A percentile compares a stretch with the other conserved stretches of the same genome.
Conservation (phyloP, 345 rosid genomes). For the Dipteronia dyeriana region DNA sequence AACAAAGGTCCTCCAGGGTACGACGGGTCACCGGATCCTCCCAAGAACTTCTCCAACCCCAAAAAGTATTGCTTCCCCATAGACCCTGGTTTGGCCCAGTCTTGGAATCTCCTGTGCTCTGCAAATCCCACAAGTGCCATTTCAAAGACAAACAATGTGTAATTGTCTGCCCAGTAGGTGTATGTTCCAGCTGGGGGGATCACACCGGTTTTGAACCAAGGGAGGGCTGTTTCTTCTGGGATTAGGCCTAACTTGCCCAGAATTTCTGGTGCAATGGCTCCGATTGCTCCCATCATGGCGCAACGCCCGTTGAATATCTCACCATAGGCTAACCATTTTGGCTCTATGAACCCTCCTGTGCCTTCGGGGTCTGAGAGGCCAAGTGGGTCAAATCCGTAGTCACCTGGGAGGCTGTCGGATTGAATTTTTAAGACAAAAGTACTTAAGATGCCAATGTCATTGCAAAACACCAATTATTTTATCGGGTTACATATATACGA, state of each 20-base stretch:
- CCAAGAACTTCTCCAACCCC: constrained; percentile 77
- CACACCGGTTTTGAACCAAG: constrained; percentile 97
- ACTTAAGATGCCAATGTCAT: background rate
- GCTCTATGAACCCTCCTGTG: constrained; percentile 94
- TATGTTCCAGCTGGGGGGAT: constrained; percentile 97
- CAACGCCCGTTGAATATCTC: constrained; percentile 84
- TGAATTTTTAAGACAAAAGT: background rate
- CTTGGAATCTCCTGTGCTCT: constrained; percentile 94
- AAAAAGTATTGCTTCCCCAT: constrained; percentile 93
- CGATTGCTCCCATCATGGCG: constrained; percentile 85
- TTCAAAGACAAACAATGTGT: constrained; percentile 85
- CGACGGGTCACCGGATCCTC: constrained; percentile 83
- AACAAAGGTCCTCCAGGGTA: constrained; percentile 97
- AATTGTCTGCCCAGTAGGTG: constrained; percentile 93
- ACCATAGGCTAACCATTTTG: constrained; percentile 93
- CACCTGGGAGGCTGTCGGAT: constrained; percentile 78
- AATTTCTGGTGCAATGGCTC: constrained; percentile 90
- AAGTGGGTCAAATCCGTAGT: constrained; percentile 89
- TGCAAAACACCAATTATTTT: background rate
- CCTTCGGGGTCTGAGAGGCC: constrained; percentile 99
- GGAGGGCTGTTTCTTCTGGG: constrained; percentile 83
- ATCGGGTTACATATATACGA: background rate
- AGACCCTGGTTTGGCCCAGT: constrained; percentile 89
- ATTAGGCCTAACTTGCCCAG: constrained; percentile 83
- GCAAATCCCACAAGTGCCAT: constrained; percentile 98